Base-by-base conservation (phyloP, 2,329 filamentous ascomycete species). In the Alternaria tenuissima region DNA sequence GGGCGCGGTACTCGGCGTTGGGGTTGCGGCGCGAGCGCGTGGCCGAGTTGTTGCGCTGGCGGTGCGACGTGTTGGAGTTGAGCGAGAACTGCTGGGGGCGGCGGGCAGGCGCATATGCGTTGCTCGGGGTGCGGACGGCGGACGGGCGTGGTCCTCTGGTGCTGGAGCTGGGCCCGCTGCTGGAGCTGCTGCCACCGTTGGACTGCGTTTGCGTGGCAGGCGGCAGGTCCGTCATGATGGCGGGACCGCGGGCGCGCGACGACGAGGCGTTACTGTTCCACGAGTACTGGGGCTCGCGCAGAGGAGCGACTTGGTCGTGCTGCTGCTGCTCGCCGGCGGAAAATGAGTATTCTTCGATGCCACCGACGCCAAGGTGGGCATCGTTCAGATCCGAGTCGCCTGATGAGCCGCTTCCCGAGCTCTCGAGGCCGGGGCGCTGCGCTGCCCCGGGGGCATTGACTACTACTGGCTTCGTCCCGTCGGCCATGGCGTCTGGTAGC, bases 1-100 rank as follows among this genome's bases (percentile, higher is more conserved):
- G 93, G 48, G 92, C 91, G 61, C 91, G 84, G 75, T 92, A 92
- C 68, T 91, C 88, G 53, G 89, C 88, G 71, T 90, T 89, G 9
- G 89, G 89, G 71, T 92, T 90, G 64, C 86, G 81, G 38, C 83
- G 77, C 39, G 76, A 74, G 64, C 88, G 81, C 62, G 85, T 86
- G 3, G 83, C 78, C 2, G 87, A 89, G 7, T 82, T 84, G 7
- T 86, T 87, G 62, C 87, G 84, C 63, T 85, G 82, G 57, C 84
- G 83, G 65, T 81, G 81, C 22, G 32, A 11, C 32, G 77, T 79
- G 34, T 62, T 65, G 32, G 68, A 79, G 69, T 79, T 81, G 58
- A 82, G 66, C 7, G 80, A 79, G 67, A 82, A 83, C 69, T 84
- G 82, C 61, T 80, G 76, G 5, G 83, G 83, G 38, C 82, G 74